Percentiles rank a stretch among this genome's conserved stretches.
Evolutionary conservation across 345 rosid species (phyloP).

Genomic region (Kandelia obovata): DNA sequence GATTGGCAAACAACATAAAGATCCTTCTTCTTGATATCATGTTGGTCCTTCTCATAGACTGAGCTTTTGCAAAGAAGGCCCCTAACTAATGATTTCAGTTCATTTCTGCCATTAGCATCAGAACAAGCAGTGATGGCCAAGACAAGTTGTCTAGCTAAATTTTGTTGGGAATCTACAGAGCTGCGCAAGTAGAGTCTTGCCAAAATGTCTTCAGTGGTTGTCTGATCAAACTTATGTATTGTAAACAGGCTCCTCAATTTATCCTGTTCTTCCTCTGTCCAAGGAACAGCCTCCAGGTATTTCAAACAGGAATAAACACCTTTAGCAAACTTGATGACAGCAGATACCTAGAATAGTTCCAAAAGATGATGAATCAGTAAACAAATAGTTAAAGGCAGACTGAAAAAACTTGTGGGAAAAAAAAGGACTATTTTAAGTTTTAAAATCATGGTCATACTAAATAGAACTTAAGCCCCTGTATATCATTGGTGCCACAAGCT

Average conservation of each 20-base stretch:
- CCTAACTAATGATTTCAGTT: slow-evolving; percentile 72
- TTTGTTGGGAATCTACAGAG: slow-evolving; percentile 41
- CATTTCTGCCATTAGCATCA: slow-evolving; percentile 70
- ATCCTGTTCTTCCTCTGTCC: slow-evolving; percentile 97
- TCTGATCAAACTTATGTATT: slow-evolving; percentile 50
- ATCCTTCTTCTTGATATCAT: slow-evolving; percentile 65
- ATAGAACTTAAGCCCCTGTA: too few relatives aligned
- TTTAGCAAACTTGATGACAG: slow-evolving; percentile 60
- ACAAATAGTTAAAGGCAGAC: background rate
- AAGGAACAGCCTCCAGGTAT: slow-evolving; percentile 90
- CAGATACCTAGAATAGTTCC: slow-evolving; percentile 54
- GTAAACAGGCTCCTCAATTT: slow-evolving; percentile 59
- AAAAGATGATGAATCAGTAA: slow-evolving; percentile 20
- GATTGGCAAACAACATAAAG: slow-evolving; percentile 51
- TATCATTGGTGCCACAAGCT: too few relatives aligned
- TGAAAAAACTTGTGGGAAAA: background rate
- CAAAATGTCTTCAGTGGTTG: slow-evolving; percentile 52
- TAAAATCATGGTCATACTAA: background rate
- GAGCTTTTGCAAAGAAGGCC: slow-evolving; percentile 85
- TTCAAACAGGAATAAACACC: slow-evolving; percentile 69
- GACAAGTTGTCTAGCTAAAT: slow-evolving; percentile 62
- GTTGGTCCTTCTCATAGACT: slow-evolving; percentile 78
- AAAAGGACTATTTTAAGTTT: background rate
- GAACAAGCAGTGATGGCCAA: slow-evolving; percentile 60
- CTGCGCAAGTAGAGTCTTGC: slow-evolving; percentile 50